Base-by-base conservation (phyloP, 306 rosid genomes). In the Cyamopsis tetragonoloba region DNA sequence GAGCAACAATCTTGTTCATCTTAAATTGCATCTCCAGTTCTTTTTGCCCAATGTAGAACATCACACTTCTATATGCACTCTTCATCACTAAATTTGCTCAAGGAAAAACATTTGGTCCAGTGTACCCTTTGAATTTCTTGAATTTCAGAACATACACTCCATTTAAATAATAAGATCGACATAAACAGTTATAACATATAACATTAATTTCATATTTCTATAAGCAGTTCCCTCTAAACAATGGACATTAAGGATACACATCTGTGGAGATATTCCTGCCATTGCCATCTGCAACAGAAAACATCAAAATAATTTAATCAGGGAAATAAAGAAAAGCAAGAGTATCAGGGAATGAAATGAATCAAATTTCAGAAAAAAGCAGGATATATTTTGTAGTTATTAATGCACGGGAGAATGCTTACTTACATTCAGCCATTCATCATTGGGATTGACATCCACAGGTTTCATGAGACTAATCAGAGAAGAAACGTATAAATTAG, bases 401-500 rank as follows among this genome's bases (percentile, higher is more conserved):
- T 7, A 26, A 46, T 24, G 69, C 51, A 57, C 46, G 9, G 58
- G 41, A 39, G 65, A 80, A 71, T 32, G 59, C 54, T 71, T 47
- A 79, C 98, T 87, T 82, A 95, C 99, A 61, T 88, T 91, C 62
- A 64, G 71, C 97, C 96, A 91, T 85, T 95, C 99, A 23, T 95
- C 99, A 64, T 76, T 86, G 78, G 99, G 99, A 85, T 70, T 95
- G 81, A 86, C 37, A 62, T 95, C 99, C 79, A 95, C 87, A 55
- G 92, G 91, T 79, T 87, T 95, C 97, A 95, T 86, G 76, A 72
- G 97, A 83, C 99, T 95, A 95, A 79, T 43, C 79, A 66, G 62
- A 51, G 62, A 60, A 79, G 77, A 82, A 61, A 65, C 39, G 46
- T 28, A 55, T 42, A 66, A 66, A 32, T 68, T 26, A 48, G 58